A percentile compares a stretch with the other conserved stretches of the same genome.
Conservation (phyloP, 768 basidiomycete species). For the Leccinum imitatum region DNA sequence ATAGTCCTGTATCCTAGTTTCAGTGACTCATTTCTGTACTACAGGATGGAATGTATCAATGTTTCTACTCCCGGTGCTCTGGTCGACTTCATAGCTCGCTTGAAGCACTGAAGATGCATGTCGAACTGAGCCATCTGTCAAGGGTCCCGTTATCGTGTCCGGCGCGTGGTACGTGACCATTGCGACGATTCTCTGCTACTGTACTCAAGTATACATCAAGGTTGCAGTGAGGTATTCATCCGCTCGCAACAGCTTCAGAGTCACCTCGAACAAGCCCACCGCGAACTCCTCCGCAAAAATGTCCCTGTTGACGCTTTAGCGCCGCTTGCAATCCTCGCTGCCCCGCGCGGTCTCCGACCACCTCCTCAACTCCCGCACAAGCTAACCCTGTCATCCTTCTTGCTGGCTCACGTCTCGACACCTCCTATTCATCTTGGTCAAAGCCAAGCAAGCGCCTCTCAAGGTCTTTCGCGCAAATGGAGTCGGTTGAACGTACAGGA, state of each 20-base stretch:
- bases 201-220: conserved; percentile 18
- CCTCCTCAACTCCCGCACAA: conserved; percentile 17
- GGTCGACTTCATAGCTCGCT: conserved; percentile 26
- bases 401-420: conserved; percentile 14
- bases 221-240: conserved; percentile 24
- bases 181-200: not conserved
- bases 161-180: conserved; percentile 19
- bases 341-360: conserved; percentile 18
- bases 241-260: conserved; percentile 25
- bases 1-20: not conserved
- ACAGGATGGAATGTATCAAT: conserved; percentile 30
- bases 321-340: conserved; percentile 18
- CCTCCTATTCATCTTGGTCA: conserved; percentile 6
- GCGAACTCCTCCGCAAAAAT: conserved; percentile 16
- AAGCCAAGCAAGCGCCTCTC: conserved; percentile 16
- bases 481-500: conserved; percentile 29
- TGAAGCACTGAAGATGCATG: conserved; percentile 22
- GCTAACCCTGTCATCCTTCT: not conserved
- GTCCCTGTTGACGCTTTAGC: conserved; percentile 17
- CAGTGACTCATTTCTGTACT: not conserved
- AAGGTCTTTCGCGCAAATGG: conserved; percentile 32
- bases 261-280: conserved; percentile 26
- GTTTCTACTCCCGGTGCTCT: conserved; percentile 27
- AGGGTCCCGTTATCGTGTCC: conserved; percentile 30
- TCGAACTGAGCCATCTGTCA: conserved; percentile 34